These are phyloP conservation scores for Chlamydomonas sphaeroides DNA, from an alignment of 139 green algal genomes.

Conservation along the genomic window DNA sequence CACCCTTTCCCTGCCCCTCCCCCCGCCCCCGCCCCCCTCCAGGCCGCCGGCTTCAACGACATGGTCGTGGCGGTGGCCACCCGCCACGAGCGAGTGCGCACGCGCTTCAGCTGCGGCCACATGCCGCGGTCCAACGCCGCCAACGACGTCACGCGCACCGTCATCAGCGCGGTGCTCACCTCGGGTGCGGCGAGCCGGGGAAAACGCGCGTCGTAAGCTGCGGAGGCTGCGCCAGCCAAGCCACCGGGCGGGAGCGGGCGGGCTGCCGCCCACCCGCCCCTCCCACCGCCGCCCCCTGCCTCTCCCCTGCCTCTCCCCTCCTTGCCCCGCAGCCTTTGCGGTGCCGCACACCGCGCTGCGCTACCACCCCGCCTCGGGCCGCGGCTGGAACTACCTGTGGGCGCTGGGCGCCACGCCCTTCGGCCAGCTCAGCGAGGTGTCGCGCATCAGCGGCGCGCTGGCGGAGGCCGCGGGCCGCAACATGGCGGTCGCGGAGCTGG, in stretches of 20 bases:
- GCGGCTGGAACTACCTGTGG: constrained; percentile 45
- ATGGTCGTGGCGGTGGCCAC: constrained; percentile 38
- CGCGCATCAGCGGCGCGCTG: neutral
- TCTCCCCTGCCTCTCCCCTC: neutral
- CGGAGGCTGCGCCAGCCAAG: no score
- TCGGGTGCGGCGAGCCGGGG: no score
- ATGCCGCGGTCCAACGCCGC: neutral
- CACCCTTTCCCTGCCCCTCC: neutral
- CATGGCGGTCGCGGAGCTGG: constrained; percentile 38
- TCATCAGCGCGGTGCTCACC: constrained; percentile 37
- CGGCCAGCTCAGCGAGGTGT: constrained; percentile 10
- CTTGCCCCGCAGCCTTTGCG: constrained; percentile 20
- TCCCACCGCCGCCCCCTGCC: neutral
- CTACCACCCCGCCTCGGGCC: constrained; percentile 45
- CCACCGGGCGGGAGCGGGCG: no score
- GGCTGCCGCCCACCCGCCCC: no score
- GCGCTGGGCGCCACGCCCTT: constrained; percentile 46
- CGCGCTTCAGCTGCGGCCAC: constrained; percentile 28
- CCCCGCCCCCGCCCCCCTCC: neutral
- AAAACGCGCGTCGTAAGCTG: no score
- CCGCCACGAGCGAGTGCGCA: neutral
- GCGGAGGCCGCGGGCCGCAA: constrained; percentile 26
- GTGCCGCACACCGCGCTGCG: constrained; percentile 31
- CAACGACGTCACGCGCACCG: constrained; percentile 21
- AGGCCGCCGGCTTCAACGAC: constrained; percentile 30